Percentiles rank a stretch among this genome's conserved stretches.
phyloP scores from a whole-genome alignment of 1,139 yeast genomes.

The Dujonia santamariae region DNA sequence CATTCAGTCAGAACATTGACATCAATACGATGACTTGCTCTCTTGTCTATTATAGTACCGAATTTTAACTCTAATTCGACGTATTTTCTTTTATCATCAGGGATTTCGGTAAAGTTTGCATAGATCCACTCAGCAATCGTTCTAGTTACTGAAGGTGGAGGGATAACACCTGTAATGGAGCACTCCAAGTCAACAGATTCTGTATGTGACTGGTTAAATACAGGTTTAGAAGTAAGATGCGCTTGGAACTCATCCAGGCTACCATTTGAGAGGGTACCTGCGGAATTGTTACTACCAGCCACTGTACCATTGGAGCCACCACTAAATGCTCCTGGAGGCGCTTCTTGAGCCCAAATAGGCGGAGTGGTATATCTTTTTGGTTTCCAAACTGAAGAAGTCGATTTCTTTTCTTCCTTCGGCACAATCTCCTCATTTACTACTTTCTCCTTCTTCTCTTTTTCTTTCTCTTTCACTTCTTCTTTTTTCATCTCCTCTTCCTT shows the following conservation, averaged over 20 bases:
- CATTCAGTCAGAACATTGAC: slow-evolving; percentile 79
- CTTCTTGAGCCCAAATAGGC: slow-evolving; percentile 83
- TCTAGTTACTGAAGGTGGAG: slow-evolving; percentile 79
- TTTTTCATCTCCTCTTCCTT: neutral
- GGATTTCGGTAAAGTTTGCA: slow-evolving; percentile 68
- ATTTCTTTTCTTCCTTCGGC: neutral
- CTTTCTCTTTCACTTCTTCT: neutral
- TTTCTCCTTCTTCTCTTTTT: neutral
- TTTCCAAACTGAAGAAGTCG: slow-evolving; percentile 25
- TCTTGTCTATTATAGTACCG: slow-evolving; percentile 71
- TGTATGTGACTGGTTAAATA: slow-evolving; percentile 34
- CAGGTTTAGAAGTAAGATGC: slow-evolving; percentile 19
- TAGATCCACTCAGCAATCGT: slow-evolving; percentile 87
- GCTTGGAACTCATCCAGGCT: neutral
- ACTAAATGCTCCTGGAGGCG: slow-evolving; percentile 41
- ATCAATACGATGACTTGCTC: slow-evolving; percentile 59
- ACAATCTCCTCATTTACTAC: slow-evolving; percentile 4
- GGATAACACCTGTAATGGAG: slow-evolving; percentile 69
- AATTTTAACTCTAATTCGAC: slow-evolving; percentile 82
- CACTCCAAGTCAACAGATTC: slow-evolving; percentile 47
- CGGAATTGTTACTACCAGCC: slow-evolving; percentile 7
- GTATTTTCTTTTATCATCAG: slow-evolving; percentile 54
- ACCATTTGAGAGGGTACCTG: neutral
- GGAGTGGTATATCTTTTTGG: slow-evolving; percentile 65
- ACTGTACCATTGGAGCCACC: slow-evolving; percentile 8